These are phyloP conservation scores for Fusarium nanum DNA, from an alignment of 2,329 filamentous ascomycete genomes.

Conservation along the genomic window DNA sequence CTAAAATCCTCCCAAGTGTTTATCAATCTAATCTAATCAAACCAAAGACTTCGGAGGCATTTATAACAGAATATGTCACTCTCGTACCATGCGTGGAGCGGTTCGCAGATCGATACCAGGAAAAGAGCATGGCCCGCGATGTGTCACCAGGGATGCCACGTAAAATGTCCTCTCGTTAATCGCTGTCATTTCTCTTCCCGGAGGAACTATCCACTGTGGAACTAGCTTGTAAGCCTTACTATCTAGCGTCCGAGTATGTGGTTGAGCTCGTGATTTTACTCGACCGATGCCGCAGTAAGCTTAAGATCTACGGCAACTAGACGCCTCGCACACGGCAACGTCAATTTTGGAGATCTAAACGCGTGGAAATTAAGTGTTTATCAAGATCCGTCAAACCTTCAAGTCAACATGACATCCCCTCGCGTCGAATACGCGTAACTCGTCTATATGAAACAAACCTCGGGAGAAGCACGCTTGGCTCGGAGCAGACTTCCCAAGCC, in stretches of 20 bases:
- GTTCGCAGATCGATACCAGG: neutral
- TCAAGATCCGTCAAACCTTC: no score
- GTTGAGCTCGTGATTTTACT: accelerated
- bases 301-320: accelerated
- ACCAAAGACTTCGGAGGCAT: accelerated
- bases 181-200: no score
- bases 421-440: accelerated
- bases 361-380: no score
- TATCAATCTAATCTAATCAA: no score
- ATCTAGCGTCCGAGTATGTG: accelerated
- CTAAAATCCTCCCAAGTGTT: no score
- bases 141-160: neutral
- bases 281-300: accelerated
- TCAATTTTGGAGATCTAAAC: accelerated
- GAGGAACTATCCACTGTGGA: neutral
- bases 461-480: accelerated
- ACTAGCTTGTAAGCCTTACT: neutral
- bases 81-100: accelerated
- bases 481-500: neutral
- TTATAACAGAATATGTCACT: neutral
- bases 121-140: neutral
- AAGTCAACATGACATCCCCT: neutral
- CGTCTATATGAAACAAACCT: neutral
- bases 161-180: neutral
- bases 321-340: accelerated